A percentile compares a stretch with the other conserved stretches of the same genome.
Conservation (phyloP, 148 eudicot genomes). For the Hydrangea macrophylla region DNA sequence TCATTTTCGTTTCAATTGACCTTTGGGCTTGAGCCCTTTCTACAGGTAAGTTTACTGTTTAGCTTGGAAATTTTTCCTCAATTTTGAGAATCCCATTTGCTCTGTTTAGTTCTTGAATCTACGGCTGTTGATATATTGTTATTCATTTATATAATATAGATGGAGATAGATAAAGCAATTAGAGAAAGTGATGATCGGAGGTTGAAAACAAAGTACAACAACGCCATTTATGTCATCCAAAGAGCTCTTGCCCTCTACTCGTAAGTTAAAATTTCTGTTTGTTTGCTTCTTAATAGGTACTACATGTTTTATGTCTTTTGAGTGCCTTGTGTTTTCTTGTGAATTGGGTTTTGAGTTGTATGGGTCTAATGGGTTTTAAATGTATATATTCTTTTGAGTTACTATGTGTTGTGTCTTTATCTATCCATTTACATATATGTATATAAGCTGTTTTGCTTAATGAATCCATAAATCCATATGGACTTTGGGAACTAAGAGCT, state of each 20-base stretch:
- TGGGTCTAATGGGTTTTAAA: not conserved
- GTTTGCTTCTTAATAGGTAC: not conserved
- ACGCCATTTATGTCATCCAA: conserved; percentile 77
- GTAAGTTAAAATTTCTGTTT: conserved; percentile 30
- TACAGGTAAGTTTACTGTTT: not conserved
- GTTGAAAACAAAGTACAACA: conserved; percentile 76
- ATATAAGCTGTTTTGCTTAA: not conserved
- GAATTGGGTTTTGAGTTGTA: no score
- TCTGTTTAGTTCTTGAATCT: not conserved
- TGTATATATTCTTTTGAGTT: not conserved
- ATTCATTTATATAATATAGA: conserved; percentile 8
- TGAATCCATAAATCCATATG: not conserved
- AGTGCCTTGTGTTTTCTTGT: no score
- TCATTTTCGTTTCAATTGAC: no score
- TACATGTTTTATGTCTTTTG: not conserved
- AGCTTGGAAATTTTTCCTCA: not conserved
- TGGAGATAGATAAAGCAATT: conserved; percentile 91
- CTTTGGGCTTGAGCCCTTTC: not conserved
- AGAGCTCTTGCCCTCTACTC: conserved; percentile 90
- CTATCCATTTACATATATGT: not conserved
- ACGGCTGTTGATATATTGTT: no score
- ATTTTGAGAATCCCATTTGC: not conserved
- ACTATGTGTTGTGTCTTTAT: not conserved
- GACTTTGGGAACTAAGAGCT: not conserved
- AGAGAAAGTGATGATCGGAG: conserved; percentile 72